A percentile compares a stretch with the other conserved stretches of the same genome.
phyloP scores from a whole-genome alignment of 768 basidiomycete species.

The Mycena albidolilacea region DNA sequence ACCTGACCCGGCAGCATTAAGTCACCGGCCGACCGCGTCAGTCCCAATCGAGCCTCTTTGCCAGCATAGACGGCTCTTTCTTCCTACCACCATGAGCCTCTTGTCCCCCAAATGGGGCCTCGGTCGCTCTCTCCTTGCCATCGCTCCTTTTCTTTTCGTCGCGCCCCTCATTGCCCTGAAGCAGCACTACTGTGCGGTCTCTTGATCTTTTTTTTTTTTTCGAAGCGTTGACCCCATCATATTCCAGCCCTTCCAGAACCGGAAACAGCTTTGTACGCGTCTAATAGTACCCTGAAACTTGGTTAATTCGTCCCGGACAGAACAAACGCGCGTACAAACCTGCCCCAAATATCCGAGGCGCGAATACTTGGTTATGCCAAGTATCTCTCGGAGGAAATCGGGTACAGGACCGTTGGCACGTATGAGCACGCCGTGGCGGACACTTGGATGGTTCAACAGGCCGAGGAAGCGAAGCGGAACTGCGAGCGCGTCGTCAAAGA shows the following conservation, averaged over 20 bases:
- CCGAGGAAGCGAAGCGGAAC: conserved; percentile 69
- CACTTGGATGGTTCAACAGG: conserved; percentile 82
- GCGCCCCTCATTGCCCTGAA: conserved; percentile 63
- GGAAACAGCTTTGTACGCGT: conserved; percentile 65
- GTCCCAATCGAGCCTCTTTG: neutral
- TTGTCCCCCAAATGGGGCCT: conserved; percentile 66
- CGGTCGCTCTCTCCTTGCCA: conserved; percentile 66
- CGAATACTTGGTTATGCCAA: conserved; percentile 75
- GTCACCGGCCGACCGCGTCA: neutral
- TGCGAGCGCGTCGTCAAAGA: conserved; percentile 70
- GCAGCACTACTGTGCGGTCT: conserved; percentile 63
- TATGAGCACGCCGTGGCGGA: conserved; percentile 90
- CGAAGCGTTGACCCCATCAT: conserved; percentile 13
- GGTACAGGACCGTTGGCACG: conserved; percentile 93
- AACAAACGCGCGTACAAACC: conserved; percentile 64
- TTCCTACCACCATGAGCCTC: conserved; percentile 39
- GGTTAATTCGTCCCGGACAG: conserved; percentile 42
- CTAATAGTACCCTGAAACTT: neutral
- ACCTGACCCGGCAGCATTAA: too few species aligned
- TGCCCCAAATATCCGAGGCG: conserved; percentile 81
- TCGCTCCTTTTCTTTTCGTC: conserved; percentile 69
- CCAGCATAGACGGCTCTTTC: conserved; percentile 2
- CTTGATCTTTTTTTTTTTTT: neutral
- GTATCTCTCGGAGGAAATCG: conserved; percentile 87
- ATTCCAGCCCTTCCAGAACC: conserved; percentile 70